These are phyloP conservation scores for Forsythia suspensa DNA, from an alignment of 257 asterid species.

Conservation along the genomic window DNA sequence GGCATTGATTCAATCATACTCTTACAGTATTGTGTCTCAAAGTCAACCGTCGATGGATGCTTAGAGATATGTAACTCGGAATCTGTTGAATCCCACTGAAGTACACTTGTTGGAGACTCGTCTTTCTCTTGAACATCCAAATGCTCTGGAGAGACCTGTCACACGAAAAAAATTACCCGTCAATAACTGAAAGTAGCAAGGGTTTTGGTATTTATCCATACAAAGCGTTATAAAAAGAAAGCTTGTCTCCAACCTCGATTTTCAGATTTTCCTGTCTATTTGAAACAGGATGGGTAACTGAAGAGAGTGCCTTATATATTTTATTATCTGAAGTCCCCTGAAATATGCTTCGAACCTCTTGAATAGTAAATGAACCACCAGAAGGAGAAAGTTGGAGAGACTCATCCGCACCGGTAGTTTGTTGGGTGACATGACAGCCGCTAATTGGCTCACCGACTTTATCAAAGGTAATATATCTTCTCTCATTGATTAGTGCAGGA, in stretches of 20 bases:
- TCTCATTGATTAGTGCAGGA: slow-evolving; percentile 26
- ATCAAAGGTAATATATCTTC: neutral
- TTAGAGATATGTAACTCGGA: slow-evolving; percentile 2
- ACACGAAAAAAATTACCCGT: neutral
- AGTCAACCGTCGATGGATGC: slow-evolving; percentile 36
- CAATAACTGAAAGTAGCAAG: slow-evolving; percentile 4
- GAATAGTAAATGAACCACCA: slow-evolving; percentile 8
- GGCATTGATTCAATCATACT: slow-evolving; percentile 33
- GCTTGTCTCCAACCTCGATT: slow-evolving; percentile 26
- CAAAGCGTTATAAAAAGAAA: neutral
- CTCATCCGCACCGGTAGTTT: slow-evolving; percentile 18
- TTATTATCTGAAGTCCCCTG: slow-evolving; percentile 13
- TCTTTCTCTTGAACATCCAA: slow-evolving; percentile 37
- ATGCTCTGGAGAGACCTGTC: slow-evolving; percentile 27
- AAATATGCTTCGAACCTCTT: neutral
- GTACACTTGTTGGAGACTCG: slow-evolving; percentile 34
- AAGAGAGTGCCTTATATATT: neutral
- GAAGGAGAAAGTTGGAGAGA: slow-evolving; percentile 8
- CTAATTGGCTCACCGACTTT: neutral
- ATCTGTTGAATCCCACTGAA: slow-evolving; percentile 32
- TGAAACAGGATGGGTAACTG: neutral
- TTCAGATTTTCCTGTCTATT: slow-evolving; percentile 12
- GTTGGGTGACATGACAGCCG: neutral
- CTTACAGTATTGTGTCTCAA: slow-evolving; percentile 34
- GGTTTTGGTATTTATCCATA: neutral